Base-by-base conservation (phyloP, 176 grass and related monocot genomes). In the Triticum turgidum region DNA sequence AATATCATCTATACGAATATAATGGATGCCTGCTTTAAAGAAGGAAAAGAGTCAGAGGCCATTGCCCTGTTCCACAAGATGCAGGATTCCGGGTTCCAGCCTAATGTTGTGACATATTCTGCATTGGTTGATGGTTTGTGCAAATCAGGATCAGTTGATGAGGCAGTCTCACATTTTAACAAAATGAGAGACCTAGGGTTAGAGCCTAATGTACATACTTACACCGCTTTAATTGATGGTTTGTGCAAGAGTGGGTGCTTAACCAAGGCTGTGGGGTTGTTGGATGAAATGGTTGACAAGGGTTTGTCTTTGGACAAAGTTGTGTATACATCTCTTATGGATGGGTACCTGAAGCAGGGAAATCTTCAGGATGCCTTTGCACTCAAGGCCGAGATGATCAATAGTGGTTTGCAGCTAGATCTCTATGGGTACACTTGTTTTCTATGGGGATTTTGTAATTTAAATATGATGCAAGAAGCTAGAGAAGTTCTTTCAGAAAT, bases 91-190 rank as follows among this genome's bases (percentile, higher is more conserved):
- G 87, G 90, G 34, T 82, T 94, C 62, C 85, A 87, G 15, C 92
- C 89, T 22, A 96, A 89, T 85, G 72, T 91, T 72, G 82, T 96
- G 79, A 94, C 97, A 29, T 94, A 98, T 77, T 90, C 89, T 82
- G 87, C 97, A 80, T 86, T 98, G 73, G 73, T 98, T 82, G 97
- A 98, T 86, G 97, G 94, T 39, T 87, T 98, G 88, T 96, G 94
- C 81, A 98, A 96, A 91, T 59, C 86, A 84, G 90, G 94, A 73
- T 92, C 73, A 51, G 42, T 98, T 51, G 11, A 30, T 10, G 90
- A 96, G 79, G 97, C 96, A 81, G 59, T 73, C 52, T 88, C 52
- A 66, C 90, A 96, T 91, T 98, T 98, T 80, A 87, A 90, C 22
- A 94, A 88, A 82, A 96, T 96, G 92, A 94, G 85, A 84, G 72